Evolutionary conservation across 257 asterid species (phyloP), one percentile per base, ranked within the genome.

Genomic region (Pogostemon cablin): DNA sequence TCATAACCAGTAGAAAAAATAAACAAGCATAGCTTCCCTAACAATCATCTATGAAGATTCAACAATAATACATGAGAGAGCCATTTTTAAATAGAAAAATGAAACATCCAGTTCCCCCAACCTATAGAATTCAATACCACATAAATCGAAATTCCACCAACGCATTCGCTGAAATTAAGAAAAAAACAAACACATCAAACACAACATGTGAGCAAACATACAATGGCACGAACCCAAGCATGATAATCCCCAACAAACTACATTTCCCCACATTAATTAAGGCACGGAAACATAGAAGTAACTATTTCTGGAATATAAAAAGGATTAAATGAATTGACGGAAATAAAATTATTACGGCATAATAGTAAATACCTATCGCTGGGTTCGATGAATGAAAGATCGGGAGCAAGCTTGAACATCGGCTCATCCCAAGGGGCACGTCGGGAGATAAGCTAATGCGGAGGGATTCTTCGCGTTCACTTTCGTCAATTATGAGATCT

Each of bases 361-460:
- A 12, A 9, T 2, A 34, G 42, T n/a, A 64, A 49, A 60, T 65
- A 93, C 96, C 92, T 91, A 54, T 95, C 96, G 79, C 97, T 86
- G 71, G 95, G 88, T 71, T 88, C 88, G 77, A 95, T 50, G 86
- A 95, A 95, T 17, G 90, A 82, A 43, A 95, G 63, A 82, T 91
- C 99, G 40, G 96, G 77, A 3, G 99, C 98, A 76, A 95, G 98
- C 81, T 76, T 88, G 82, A 95, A 95, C 32, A 92, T 88, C 48
- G 90, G 82, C 74, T 79, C 81, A 43, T 83, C 91, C 9, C 77
- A 32, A 86, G 84, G 53, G 96, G 96, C 47, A 93, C 85, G 43
- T 84, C 86, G 35, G 87, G 84, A 2, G 91, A 81, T 67, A 91
- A 65, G 62, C 77, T 76, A 53, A 87, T 71, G 17, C 80, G 79